Evolutionary conservation across 176 grass and related monocot species (phyloP).

Genomic region (Triticum urartu): DNA sequence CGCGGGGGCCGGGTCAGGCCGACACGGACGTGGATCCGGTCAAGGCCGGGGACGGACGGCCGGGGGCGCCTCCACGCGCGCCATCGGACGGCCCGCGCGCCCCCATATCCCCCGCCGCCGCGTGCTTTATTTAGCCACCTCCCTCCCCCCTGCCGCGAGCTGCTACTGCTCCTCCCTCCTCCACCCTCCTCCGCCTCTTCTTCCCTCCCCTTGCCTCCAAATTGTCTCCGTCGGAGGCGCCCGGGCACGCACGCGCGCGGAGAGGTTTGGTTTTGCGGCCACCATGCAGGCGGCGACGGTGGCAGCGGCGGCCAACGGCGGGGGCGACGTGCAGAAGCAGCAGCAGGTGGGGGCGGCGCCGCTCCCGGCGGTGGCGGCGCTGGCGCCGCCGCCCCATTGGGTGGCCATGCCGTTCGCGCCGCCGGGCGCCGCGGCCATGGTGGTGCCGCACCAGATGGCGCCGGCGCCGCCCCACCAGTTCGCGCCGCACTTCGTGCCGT

Average conservation of each 20-base stretch:
- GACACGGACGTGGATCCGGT: slow-evolving; percentile 63
- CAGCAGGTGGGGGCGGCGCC: slow-evolving; percentile 35
- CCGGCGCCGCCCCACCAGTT: slow-evolving; percentile 76
- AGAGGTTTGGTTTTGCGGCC: neutral
- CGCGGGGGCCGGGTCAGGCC: slow-evolving; percentile 48
- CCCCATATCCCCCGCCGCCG: slow-evolving; percentile 38
- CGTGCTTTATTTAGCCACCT: slow-evolving; percentile 64
- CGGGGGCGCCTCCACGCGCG: neutral
- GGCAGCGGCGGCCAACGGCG: slow-evolving; percentile 40
- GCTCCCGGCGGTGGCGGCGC: slow-evolving; percentile 23
- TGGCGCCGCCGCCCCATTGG: slow-evolving; percentile 48
- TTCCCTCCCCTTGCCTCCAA: slow-evolving; percentile 33
- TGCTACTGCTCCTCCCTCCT: slow-evolving; percentile 10
- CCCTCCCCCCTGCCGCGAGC: slow-evolving; percentile 31
- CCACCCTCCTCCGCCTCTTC: neutral
- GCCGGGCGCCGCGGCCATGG: slow-evolving; percentile 52
- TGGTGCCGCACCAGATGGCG: slow-evolving; percentile 88
- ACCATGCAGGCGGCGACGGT: slow-evolving; percentile 65
- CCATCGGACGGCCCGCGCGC: slow-evolving; percentile 49
- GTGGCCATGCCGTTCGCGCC: slow-evolving; percentile 65
- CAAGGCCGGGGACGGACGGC: slow-evolving; percentile 47
- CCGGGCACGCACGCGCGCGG: neutral
- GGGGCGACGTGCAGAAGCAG: slow-evolving; percentile 47
- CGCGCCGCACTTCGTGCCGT: slow-evolving; percentile 76
- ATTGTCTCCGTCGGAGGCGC: slow-evolving; percentile 2